Conservation (phyloP, 2,329 filamentous ascomycete genomes). For the Triangularia setosa region DNA sequence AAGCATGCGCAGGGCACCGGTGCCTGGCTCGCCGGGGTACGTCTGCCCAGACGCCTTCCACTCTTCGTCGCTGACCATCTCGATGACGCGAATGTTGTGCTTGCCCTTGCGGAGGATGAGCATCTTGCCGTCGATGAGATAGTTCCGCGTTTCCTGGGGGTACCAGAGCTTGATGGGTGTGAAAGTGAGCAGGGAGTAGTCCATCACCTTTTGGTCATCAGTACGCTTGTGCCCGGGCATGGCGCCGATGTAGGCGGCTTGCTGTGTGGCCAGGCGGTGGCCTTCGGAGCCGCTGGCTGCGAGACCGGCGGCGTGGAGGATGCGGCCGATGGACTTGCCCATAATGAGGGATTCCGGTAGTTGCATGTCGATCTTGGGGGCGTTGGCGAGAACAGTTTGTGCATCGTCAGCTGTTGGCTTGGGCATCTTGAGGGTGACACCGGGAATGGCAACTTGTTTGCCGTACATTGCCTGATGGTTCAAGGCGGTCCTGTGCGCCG, state of each 20-base stretch:
- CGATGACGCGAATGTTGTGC: constrained; percentile 58
- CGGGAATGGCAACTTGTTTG: constrained; percentile 19
- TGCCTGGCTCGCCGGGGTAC: constrained; percentile 52
- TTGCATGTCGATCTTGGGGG: constrained; percentile 51
- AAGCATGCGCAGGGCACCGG: constrained; percentile 45
- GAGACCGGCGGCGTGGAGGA: constrained; percentile 59
- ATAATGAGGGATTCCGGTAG: constrained; percentile 56
- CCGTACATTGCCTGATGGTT: constrained; percentile 51
- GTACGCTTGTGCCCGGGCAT: constrained; percentile 38
- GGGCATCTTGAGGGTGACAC: constrained; percentile 9
- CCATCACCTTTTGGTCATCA: constrained; percentile 20
- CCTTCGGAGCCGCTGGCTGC: constrained; percentile 54
- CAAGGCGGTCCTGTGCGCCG: constrained; percentile 59
- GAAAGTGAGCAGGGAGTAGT: constrained; percentile 49
- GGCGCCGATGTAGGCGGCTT: constrained; percentile 60
- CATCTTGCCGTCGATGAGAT: constrained; percentile 55
- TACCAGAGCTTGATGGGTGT: constrained; percentile 58
- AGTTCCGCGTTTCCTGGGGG: constrained; percentile 54
- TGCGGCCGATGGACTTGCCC: constrained; percentile 51
- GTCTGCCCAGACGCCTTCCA: constrained; percentile 46
- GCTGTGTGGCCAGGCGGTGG: constrained; percentile 50
- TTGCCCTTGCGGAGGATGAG: constrained; percentile 61
- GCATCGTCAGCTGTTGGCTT: constrained; percentile 21
- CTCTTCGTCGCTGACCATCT: constrained; percentile 55
- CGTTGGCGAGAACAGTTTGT: constrained; percentile 40